Evolutionary conservation across 192 early-diverging fungal genomes (phyloP), one percentile per base, ranked within the genome.

Genomic region (Backusella tuberculispora): DNA sequence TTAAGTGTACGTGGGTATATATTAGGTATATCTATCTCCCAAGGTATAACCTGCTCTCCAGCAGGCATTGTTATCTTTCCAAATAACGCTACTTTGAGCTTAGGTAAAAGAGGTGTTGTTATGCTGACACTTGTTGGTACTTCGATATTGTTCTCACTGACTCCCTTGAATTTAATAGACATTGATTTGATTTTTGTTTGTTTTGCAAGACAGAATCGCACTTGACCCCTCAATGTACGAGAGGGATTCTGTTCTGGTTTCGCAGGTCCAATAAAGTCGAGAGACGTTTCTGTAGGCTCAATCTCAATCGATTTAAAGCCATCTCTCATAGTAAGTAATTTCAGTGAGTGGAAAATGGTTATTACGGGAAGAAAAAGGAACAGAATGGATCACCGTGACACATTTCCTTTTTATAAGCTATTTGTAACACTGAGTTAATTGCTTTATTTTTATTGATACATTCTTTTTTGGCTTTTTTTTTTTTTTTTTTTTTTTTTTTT

Each of bases 111-210:
- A 1, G 76, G 70, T 14, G 34, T 56, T 17, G 6, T 3, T 15
- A 77, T 38, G 14, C 29, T 64, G 19, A 50, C 26, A n/a, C 8
- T 45, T 13, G 45, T 21, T 21, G 41, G 50, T n/a, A 65, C 50
- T 17, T 50, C 21, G 1, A 75, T 45, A 17, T 24, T 72, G 41
- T 76, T 69, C 10, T 47, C 60, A 34, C 71, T 75, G 29, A 71
- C 75, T 1, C 80, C 80, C 63, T 81, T 81, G 65, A 81, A 81
- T 72, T 81, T 81, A 9, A 81, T 47, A 4, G 63, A 50, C 53
- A 81, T 81, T n/a, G 63, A 63, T n/a, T 44, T 45, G 37, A 81
- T 78, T 24, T 77, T 81, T 17, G 72, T 63, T 34, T 76, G 48
- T 40, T 68, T 77, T 41, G 69, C 72, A 21, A 81, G 34, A 21